Conservation (phyloP, 805 yeast genomes). For the Schizosaccharomyces osmophilus region DNA sequence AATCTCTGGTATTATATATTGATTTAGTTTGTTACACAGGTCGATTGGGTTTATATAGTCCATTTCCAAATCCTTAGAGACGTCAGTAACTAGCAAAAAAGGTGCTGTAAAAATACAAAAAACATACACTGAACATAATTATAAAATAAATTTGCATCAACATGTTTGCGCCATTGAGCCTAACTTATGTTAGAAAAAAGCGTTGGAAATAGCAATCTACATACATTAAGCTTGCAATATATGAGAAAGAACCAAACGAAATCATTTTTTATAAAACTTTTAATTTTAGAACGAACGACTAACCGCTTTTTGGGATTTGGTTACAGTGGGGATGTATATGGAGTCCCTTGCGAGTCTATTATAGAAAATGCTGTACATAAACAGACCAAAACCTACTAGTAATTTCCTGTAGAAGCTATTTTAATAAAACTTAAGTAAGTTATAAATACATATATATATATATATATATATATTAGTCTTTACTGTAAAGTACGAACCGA, state of each 20-base stretch:
- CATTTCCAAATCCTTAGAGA: constrained; percentile 16
- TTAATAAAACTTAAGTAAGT: no score
- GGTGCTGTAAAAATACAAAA: background rate
- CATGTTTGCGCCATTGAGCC: constrained; percentile 59
- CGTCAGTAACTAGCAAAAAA: background rate
- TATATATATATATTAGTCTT: no score
- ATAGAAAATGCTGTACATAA: no score
- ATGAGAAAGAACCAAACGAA: background rate
- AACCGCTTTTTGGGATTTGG: no score
- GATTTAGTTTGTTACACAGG: constrained; percentile 76
- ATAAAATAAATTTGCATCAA: constrained; percentile 87
- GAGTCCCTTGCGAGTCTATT: no score
- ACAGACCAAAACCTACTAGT: no score
- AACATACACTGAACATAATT: constrained; percentile 57
- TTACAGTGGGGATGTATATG: no score
- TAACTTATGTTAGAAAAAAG: background rate
- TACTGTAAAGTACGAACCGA: no score
- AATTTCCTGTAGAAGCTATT: no score
- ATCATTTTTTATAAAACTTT: background rate
- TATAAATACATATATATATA: no score
- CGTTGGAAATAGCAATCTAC: background rate
- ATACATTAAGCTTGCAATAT: background rate
- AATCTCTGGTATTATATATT: constrained; percentile 72
- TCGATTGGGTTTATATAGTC: constrained; percentile 96
- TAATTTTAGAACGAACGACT: no score